These are phyloP conservation scores for Candida boleticola DNA, from an alignment of 805 yeast genomes.

Conservation along the genomic window DNA sequence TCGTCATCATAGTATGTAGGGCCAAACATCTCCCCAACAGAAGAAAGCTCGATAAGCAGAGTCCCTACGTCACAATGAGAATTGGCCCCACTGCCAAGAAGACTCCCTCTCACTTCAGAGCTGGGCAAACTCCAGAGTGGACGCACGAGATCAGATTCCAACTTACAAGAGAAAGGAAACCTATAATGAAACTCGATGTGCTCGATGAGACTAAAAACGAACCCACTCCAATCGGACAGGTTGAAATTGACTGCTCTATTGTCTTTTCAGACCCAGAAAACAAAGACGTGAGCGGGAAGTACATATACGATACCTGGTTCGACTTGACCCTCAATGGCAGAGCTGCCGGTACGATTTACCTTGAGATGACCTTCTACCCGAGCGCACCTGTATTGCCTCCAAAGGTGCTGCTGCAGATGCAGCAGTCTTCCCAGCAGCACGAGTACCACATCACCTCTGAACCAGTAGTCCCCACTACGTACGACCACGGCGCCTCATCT, in stretches of 20 bases:
- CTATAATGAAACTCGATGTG: constrained; percentile 66
- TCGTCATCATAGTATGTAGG: constrained; percentile 74
- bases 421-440: neutral
- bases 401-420: constrained; percentile 17
- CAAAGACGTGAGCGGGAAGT: constrained; percentile 46
- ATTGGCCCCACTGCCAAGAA: constrained; percentile 79
- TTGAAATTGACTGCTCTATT: constrained; percentile 72
- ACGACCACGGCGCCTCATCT: constrained; percentile 3
- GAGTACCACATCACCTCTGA: constrained; percentile 4
- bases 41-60: constrained; percentile 85
- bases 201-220: constrained; percentile 82
- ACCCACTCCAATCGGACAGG: constrained; percentile 84
- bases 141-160: constrained; percentile 70
- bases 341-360: constrained; percentile 82
- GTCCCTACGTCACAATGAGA: constrained; percentile 83
- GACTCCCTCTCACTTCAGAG: constrained; percentile 75
- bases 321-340: constrained; percentile 62
- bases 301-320: constrained; percentile 87
- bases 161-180: constrained; percentile 60
- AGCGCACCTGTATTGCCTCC: constrained; percentile 44
- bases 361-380: constrained; percentile 92
- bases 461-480: neutral
- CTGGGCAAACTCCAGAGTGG: constrained; percentile 95
- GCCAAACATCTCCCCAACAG: constrained; percentile 87
- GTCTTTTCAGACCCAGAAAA: constrained; percentile 58